These are phyloP conservation scores for Pelagomonas calceolata DNA, from an alignment of 108 stramenopile genomes.

Conservation along the genomic window DNA sequence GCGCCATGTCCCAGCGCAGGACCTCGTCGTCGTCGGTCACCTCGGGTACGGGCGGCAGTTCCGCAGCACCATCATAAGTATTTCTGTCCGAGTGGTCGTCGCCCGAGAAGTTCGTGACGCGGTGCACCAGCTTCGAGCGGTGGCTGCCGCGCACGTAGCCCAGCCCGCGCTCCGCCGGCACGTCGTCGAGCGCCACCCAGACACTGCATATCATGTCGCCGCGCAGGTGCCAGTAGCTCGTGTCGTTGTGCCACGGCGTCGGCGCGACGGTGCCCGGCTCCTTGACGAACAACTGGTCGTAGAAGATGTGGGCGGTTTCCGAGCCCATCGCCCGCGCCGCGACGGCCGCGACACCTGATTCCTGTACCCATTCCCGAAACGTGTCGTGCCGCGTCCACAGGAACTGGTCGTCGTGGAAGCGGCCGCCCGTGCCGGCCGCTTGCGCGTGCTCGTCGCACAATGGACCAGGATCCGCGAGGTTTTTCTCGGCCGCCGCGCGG, in stretches of 20 bases:
- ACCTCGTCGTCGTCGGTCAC: not conserved
- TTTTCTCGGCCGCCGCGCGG: not conserved
- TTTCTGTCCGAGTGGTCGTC: not conserved
- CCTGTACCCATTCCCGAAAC: not conserved
- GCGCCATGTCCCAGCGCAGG: not conserved
- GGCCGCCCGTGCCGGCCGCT: not conserved
- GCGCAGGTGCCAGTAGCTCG: not conserved
- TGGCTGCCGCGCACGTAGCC: not conserved
- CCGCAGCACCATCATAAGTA: not conserved
- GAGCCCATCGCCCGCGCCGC: conserved; percentile 3
- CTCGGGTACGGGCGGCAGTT: not conserved
- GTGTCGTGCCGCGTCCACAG: not conserved
- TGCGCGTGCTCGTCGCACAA: not conserved
- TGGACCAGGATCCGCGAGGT: not conserved
- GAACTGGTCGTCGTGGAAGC: conserved; percentile 8
- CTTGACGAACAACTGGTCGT: conserved; percentile 3
- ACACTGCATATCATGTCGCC: not conserved
- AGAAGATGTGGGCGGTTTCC: not conserved
- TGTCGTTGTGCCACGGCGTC: conserved; percentile 7
- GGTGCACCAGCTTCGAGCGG: not conserved
- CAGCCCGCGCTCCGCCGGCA: not conserved
- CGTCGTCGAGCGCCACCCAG: not conserved
- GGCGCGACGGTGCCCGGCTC: conserved; percentile 1
- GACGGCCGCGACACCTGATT: not conserved
- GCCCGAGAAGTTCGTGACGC: not conserved